phyloP scores from a whole-genome alignment of 345 rosid genomes.

The Salix suchowensis region DNA sequence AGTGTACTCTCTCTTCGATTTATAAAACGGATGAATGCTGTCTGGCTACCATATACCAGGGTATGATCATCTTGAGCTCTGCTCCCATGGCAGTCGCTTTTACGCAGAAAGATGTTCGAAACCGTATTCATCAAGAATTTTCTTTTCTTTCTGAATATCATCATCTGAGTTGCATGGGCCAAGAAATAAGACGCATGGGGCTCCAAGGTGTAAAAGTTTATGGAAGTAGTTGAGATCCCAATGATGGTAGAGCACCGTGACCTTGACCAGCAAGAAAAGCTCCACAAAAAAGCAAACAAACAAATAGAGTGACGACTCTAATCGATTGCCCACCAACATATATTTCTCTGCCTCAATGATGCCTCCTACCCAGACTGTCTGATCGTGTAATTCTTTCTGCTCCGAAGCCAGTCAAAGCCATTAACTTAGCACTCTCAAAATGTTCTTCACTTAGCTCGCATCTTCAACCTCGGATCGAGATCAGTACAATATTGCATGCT shows the following conservation, averaged over 20 bases:
- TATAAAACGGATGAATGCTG: not conserved
- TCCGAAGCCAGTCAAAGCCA: slow-evolving; percentile 17
- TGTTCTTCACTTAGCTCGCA: not conserved
- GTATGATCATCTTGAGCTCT: not conserved
- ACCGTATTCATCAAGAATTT: not conserved
- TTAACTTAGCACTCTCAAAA: not conserved
- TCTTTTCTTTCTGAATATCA: not conserved
- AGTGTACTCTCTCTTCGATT: not conserved
- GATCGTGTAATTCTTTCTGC: not conserved
- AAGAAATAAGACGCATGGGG: not conserved
- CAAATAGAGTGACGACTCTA: not conserved
- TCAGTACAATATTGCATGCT: not conserved
- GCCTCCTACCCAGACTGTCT: slow-evolving; percentile 25
- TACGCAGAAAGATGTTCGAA: not conserved
- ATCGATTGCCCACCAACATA: slow-evolving; percentile 30
- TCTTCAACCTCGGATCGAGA: not conserved
- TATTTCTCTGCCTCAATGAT: slow-evolving; percentile 37
- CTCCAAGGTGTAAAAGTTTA: not conserved
- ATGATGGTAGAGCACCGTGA: slow-evolving; percentile 30
- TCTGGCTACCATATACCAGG: not conserved
- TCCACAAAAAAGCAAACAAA: not conserved
- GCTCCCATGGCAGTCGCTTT: not conserved
- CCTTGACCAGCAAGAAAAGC: slow-evolving; percentile 26
- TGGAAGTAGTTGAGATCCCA: slow-evolving; percentile 34
- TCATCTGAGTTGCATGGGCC: not conserved